Evolutionary conservation across 176 grass and related monocot species (phyloP), one percentile per base, ranked within the genome.

Genomic region (Elymus sibiricus): DNA sequence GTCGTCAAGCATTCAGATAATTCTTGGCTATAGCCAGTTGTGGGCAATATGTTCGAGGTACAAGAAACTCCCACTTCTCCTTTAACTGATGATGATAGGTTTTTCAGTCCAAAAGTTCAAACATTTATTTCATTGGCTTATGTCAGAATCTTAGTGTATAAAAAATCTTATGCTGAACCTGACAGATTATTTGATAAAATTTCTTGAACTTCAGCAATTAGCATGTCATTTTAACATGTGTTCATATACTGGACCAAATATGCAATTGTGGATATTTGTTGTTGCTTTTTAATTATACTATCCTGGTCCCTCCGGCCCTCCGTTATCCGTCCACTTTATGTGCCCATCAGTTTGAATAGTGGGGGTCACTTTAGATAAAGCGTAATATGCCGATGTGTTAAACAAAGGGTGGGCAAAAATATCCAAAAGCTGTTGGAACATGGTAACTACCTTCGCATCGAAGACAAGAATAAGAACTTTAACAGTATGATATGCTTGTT

Each of bases 41-140:
- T 98, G 97, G 97, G 97, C 93, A 87, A 98, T 98, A 87, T 95
- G 90, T 70, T 95, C 97, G 22, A 95, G 97, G 97, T 98, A 95
- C 29, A 77, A 38, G 35, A 25, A 83, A 78, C 28, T 79, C 82
- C 25, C 14, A 14, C 9, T 71, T 65, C 64, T 83, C 1, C 38
- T 31, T 79, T 29, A 26, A 24, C 66, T 58, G 11, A 51, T 9
- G 27, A 83, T 60, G 37, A 9, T 25, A 29, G 31, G 0, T 27
- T 44, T 65, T 58, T 29, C 0, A 11, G 24, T 83, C n/a, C 35
- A 31, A 29, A 49, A 16, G 38, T 81, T 29, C 59, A 29, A 60
- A 16, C 70, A 40, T n/a, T 70, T 40, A 40, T 38, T 86, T 74
- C 17, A n/a, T 82, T 77, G 51, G 66, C 35, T 61, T 55, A 32